Conservation (phyloP, 371 early-diverging fungal species). For the Synchytrium microbalum region DNA sequence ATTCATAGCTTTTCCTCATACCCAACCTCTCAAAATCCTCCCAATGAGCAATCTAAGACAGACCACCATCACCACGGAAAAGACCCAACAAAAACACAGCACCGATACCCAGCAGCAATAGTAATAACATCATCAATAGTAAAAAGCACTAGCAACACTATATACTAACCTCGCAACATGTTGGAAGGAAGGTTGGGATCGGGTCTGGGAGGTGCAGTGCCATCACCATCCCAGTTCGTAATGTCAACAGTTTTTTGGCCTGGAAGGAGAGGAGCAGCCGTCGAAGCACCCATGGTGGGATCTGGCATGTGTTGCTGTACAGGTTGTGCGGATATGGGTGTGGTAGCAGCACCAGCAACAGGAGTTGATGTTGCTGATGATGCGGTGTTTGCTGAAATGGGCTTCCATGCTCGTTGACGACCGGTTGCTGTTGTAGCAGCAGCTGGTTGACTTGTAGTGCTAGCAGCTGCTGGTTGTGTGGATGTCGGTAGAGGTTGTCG, state of each 20-base stretch:
- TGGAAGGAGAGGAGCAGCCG: not conserved
- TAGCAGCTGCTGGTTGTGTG: not conserved
- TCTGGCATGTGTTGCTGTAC: not conserved
- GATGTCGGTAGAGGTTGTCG: not conserved
- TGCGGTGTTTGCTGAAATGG: not conserved
- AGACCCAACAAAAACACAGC: no score
- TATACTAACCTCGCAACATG: not conserved
- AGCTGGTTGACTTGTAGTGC: not conserved
- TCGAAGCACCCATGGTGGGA: not conserved
- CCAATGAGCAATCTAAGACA: no score
- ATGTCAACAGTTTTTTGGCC: not conserved
- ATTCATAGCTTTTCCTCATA: no score
- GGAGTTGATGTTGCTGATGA: no score
- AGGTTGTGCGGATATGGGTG: not conserved
- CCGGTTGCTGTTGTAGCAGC: not conserved
- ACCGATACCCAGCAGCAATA: no score
- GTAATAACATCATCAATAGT: no score
- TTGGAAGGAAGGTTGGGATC: conserved; percentile 1
- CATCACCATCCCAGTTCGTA: not conserved
- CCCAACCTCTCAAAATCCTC: no score
- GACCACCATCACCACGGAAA: no score
- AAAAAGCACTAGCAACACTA: not conserved
- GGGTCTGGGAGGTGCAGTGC: not conserved
- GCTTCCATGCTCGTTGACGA: not conserved
- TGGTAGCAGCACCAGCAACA: not conserved